These are phyloP conservation scores for Hyphodiscus sp. DNA, from an alignment of 2,329 filamentous ascomycete genomes.

Conservation along the genomic window DNA sequence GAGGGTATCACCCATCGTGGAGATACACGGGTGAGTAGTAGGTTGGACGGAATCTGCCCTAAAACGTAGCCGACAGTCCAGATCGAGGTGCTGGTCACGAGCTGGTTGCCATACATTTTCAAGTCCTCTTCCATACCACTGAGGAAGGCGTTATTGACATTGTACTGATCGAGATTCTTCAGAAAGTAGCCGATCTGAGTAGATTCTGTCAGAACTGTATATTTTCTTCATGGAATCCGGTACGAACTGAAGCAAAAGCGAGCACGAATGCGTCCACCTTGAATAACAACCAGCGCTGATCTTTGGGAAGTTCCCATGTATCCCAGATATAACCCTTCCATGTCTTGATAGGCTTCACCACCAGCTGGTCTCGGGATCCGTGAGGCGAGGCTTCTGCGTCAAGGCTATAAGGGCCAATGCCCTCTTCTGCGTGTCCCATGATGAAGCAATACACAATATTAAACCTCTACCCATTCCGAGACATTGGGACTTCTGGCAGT, in stretches of 20 bases:
- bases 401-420: too few relatives aligned
- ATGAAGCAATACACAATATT: too few relatives aligned
- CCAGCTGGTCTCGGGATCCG: constrained; percentile 10
- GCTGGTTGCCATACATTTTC: constrained; percentile 43
- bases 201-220: background rate
- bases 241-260: constrained; percentile 5
- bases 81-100: constrained; percentile 11
- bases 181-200: constrained; percentile 39
- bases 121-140: constrained; percentile 42
- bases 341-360: constrained; percentile 21
- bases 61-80: constrained; percentile 42
- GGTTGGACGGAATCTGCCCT: constrained; percentile 43
- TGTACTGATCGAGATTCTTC: constrained; percentile 41
- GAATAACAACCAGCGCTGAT: too few relatives aligned
- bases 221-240: background rate
- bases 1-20: constrained; percentile 28
- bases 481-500: too few relatives aligned
- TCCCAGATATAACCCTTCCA: constrained; percentile 39
- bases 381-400: constrained; percentile 8
- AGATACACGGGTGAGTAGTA: constrained; percentile 38
- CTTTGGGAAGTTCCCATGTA: constrained; percentile 20
- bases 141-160: constrained; percentile 41
- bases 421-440: too few relatives aligned
- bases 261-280: constrained; percentile 4
- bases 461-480: too few relatives aligned